These are phyloP conservation scores for Talaromyces pinophilus DNA, from an alignment of 2,329 filamentous ascomycete species.

Conservation along the genomic window DNA sequence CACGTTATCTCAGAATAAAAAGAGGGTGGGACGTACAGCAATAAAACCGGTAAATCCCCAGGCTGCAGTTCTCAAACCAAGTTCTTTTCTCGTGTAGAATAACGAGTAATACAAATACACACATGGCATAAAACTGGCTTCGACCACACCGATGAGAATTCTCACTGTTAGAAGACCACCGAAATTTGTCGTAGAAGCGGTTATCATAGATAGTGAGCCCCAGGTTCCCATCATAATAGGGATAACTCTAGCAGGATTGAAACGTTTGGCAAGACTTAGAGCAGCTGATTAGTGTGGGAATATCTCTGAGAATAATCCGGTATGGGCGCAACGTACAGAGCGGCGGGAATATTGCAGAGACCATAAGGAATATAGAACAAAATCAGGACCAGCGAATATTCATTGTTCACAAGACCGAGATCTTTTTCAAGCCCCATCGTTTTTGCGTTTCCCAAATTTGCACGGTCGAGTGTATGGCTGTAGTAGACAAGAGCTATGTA, in stretches of 20 bases:
- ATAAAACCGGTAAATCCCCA: slow-evolving; percentile 49
- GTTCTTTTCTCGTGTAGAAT: slow-evolving; percentile 46
- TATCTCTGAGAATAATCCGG: not conserved
- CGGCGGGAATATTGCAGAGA: slow-evolving; percentile 32
- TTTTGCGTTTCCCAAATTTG: slow-evolving; percentile 37
- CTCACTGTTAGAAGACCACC: slow-evolving; percentile 20
- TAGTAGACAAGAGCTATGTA: slow-evolving; percentile 18
- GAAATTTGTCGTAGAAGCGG: slow-evolving; percentile 21
- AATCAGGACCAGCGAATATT: slow-evolving; percentile 38
- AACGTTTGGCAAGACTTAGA: slow-evolving; percentile 36
- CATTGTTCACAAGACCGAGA: slow-evolving; percentile 35
- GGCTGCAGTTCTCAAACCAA: slow-evolving; percentile 49
- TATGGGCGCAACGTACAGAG: slow-evolving; percentile 6
- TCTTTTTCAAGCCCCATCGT: slow-evolving; percentile 53
- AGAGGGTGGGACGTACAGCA: slow-evolving; percentile 4
- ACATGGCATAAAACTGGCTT: slow-evolving; percentile 31
- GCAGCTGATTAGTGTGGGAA: slow-evolving; percentile 33
- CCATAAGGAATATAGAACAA: slow-evolving; percentile 57
- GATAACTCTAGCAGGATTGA: slow-evolving; percentile 18
- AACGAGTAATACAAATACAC: slow-evolving; percentile 57
- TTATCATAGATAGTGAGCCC: slow-evolving; percentile 29
- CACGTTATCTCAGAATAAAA: not conserved
- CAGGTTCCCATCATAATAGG: slow-evolving; percentile 26
- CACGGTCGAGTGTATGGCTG: slow-evolving; percentile 19
- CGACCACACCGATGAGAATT: slow-evolving; percentile 28